A percentile compares a stretch with the other conserved stretches of the same genome.
Evolutionary conservation across 1,284 basidiomycete genomes (phyloP).

Genomic region (Flammula alnicola): DNA sequence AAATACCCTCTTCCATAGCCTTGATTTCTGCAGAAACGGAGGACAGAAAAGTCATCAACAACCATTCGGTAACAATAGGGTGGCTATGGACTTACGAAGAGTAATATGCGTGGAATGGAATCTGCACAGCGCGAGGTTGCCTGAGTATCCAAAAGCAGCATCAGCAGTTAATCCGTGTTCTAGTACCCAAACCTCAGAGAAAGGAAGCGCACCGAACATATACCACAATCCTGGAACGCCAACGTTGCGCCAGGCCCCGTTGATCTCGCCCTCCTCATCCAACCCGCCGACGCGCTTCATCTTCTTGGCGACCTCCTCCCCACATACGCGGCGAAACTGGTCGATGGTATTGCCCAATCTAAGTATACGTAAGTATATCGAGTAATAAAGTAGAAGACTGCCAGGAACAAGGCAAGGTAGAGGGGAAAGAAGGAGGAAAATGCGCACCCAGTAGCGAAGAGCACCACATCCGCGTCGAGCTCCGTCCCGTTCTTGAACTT

Average conservation of each 20-base stretch:
- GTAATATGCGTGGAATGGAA: constrained; percentile 64
- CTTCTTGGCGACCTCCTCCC: constrained; percentile 48
- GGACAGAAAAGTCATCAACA: no score
- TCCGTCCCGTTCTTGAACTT: constrained; percentile 69
- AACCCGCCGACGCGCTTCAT: constrained; percentile 65
- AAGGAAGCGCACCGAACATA: constrained; percentile 50
- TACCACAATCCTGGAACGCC: constrained; percentile 61
- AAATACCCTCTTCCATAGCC: no score
- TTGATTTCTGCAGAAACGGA: no score
- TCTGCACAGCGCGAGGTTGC: constrained; percentile 56
- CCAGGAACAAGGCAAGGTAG: not conserved
- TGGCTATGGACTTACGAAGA: constrained; percentile 63
- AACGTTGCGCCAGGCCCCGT: constrained; percentile 54
- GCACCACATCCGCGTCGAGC: constrained; percentile 68
- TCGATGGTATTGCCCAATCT: constrained; percentile 39
- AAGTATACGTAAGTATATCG: constrained; percentile 39
- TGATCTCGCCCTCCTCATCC: constrained; percentile 67
- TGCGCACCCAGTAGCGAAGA: constrained; percentile 67
- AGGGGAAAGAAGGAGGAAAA: no score
- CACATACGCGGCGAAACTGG: constrained; percentile 37
- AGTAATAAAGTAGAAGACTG: not conserved
- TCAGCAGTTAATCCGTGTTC: not conserved
- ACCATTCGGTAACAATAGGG: no score
- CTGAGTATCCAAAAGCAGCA: constrained; percentile 29
- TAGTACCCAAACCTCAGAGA: not conserved